These are phyloP conservation scores for Candida silvatica DNA, from an alignment of 805 yeast species.

Conservation along the genomic window DNA sequence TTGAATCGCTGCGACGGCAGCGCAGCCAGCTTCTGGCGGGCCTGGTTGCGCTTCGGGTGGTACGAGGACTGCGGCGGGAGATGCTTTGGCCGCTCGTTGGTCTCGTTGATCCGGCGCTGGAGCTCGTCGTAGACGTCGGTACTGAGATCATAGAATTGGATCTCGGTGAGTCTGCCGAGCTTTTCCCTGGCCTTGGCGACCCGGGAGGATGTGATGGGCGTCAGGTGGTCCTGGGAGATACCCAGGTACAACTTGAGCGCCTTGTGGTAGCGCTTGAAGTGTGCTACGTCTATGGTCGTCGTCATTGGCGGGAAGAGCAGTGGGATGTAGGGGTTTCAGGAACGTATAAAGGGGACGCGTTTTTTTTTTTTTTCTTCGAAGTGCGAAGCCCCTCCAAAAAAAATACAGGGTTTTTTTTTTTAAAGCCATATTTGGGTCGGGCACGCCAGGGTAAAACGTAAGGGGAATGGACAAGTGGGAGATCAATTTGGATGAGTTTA, in stretches of 20 bases:
- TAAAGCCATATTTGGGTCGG: too few species aligned
- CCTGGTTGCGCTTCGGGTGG: slow-evolving; percentile 93
- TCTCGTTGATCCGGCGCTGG: slow-evolving; percentile 60
- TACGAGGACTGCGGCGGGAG: slow-evolving; percentile 70
- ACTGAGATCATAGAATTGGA: slow-evolving; percentile 82
- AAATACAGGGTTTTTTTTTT: too few species aligned
- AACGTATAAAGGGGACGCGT: too few species aligned
- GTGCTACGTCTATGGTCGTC: not conserved
- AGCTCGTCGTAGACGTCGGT: slow-evolving; percentile 95
- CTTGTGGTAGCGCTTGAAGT: slow-evolving; percentile 28
- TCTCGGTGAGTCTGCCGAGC: slow-evolving; percentile 65
- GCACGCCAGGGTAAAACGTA: too few species aligned
- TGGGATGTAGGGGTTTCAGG: too few species aligned
- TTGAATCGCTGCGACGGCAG: slow-evolving; percentile 76
- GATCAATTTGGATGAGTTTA: too few species aligned
- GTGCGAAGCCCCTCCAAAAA: too few species aligned
- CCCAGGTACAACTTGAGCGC: slow-evolving; percentile 43
- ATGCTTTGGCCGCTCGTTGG: slow-evolving; percentile 44
- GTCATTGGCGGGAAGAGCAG: too few species aligned
- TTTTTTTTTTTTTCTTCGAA: too few species aligned
- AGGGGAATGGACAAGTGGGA: too few species aligned
- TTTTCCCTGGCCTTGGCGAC: slow-evolving; percentile 83
- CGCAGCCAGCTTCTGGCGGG: slow-evolving; percentile 82
- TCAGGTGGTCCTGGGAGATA: slow-evolving; percentile 35
- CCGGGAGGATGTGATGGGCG: slow-evolving; percentile 40